Evolutionary conservation across 441 rosid genomes (phyloP).

Genomic region (Pelargonium myrrhifolium): DNA sequence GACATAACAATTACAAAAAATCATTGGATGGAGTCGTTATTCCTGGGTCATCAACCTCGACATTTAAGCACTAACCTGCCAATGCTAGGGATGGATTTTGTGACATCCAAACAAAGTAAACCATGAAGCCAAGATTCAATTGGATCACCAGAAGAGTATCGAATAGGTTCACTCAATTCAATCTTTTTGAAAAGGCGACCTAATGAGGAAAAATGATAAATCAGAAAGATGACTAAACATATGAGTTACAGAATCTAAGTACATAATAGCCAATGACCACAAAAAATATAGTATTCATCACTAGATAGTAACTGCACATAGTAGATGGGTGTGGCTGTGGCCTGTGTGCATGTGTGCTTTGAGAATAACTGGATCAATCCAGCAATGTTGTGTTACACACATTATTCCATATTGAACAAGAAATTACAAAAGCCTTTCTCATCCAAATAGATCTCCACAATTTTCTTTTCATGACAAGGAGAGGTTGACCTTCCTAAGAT

Average conservation of each 20-base stretch:
- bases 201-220: slow-evolving; percentile 23
- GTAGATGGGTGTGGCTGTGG: neutral
- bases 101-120: slow-evolving; percentile 85
- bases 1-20: slow-evolving; percentile 14
- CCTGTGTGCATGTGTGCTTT: neutral
- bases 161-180: slow-evolving; percentile 83
- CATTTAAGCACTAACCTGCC: slow-evolving; percentile 40
- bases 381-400: neutral
- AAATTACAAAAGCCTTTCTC: neutral
- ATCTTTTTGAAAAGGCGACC: slow-evolving; percentile 87
- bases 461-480: neutral
- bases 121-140: slow-evolving; percentile 92
- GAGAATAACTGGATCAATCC: neutral
- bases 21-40: slow-evolving; percentile 8
- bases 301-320: neutral
- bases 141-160: slow-evolving; percentile 90
- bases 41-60: neutral
- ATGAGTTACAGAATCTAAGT: neutral
- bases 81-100: slow-evolving; percentile 61
- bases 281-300: neutral
- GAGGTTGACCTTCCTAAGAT: neutral
- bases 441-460: neutral
- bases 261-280: slow-evolving; percentile 2
- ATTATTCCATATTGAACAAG: slow-evolving; percentile 1
- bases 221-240: slow-evolving; percentile 11